Base-by-base conservation (phyloP, 2,329 filamentous ascomycete species). In the Neodidymelliopsis sp. region DNA sequence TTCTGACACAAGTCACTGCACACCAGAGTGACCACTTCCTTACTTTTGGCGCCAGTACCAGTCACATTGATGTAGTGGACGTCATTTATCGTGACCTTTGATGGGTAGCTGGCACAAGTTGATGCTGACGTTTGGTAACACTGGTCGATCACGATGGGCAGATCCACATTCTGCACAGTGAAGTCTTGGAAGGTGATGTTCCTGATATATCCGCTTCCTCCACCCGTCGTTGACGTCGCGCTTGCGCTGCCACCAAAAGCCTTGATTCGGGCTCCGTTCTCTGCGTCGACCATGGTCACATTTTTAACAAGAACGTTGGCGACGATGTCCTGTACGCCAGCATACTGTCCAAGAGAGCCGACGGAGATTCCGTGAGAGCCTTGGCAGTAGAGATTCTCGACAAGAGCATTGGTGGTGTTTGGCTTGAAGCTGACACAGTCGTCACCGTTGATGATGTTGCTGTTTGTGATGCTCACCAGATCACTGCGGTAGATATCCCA, bases 341-440 rank as follows among this genome's bases (percentile, higher is more conserved):
- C 63, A 62, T 90, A 89, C 68, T 90, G 86, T 15, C 87, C 87
- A 0, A 90, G 74, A 0, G 84, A 87, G 9, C 87, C 87, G 13
- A 89, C 84, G 9, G 82, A 85, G 56, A 90, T 88, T 29, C 87
- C 87, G 61, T 90, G 87, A 2, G 84, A 88, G 28, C 85, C 85
- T 59, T 86, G 86, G 72, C 87, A 90, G 52, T 76, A 74, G 4
- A 90, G 73, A 52, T 85, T 84, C 64, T 89, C 84, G 6, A 89
- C 81, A 4, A 89, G 67, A 6, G 89, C 81, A 55, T 88, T 80
- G 35, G 85, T 89, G 60, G 81, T 85, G 67, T 89, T 90, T 18
- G 86, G 86, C 70, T 90, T 90, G 79, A 90, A 89, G 1, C 84
- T 85, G 9, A 90, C 84, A 52, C 87, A 90, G 66, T 90, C 84